Conservation (phyloP, 2,329 filamentous ascomycete species). For the Colletotrichum lupini region DNA sequence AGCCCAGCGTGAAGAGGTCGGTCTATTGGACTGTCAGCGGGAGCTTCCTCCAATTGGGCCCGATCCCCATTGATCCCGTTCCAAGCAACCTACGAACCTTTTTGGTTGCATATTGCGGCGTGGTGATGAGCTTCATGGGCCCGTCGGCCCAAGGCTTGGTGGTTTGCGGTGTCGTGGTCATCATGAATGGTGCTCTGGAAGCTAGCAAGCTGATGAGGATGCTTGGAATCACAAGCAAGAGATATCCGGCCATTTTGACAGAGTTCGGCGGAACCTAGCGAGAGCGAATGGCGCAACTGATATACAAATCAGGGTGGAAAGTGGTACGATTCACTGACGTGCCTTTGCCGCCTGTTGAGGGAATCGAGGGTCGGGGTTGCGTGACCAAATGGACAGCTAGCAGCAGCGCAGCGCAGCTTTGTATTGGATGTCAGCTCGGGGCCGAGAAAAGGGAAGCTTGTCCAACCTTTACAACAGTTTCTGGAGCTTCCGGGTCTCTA, state of each 20-base stretch:
- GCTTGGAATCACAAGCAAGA: slow-evolving; percentile 43
- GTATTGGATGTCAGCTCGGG: neutral
- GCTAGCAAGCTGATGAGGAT: slow-evolving; percentile 46
- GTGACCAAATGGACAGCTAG: slow-evolving; percentile 14
- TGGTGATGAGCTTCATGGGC: slow-evolving; percentile 64
- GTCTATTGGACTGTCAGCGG: slow-evolving; percentile 49
- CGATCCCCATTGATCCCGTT: neutral
- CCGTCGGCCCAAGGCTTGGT: slow-evolving; percentile 62
- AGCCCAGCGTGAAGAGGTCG: slow-evolving; percentile 68
- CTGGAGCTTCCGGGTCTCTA: neutral
- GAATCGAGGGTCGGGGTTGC: neutral
- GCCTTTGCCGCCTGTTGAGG: slow-evolving; percentile 3
- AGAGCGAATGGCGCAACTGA: neutral
- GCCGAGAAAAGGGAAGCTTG: slow-evolving; percentile 6
- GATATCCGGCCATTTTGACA: slow-evolving; percentile 31
- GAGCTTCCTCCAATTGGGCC: neutral
- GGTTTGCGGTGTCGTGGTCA: slow-evolving; percentile 46
- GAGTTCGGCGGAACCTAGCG: slow-evolving; percentile 6
- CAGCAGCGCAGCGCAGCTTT: neutral
- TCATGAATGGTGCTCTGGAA: slow-evolving; percentile 49
- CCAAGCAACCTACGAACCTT: slow-evolving; percentile 49
- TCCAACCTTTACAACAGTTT: neutral
- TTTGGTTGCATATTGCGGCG: slow-evolving; percentile 63
- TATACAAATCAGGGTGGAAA: slow-evolving; percentile 15
- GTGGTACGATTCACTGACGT: slow-evolving; percentile 29